Base-by-base conservation (phyloP, 306 rosid genomes). In the Ziziphus jujuba region DNA sequence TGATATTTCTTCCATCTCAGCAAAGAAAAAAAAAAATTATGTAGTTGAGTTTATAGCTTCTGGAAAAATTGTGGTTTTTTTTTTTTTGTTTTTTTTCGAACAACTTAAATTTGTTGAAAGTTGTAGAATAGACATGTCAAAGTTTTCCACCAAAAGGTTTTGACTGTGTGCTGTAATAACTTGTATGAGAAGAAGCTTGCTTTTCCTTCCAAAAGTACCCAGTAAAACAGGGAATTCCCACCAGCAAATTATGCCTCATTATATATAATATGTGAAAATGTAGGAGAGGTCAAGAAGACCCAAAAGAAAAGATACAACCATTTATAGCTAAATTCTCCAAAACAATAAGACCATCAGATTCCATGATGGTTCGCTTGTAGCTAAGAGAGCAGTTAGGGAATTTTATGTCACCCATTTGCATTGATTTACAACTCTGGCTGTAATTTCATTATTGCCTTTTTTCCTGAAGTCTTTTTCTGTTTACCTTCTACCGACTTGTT, bases 331-430 rank as follows among this genome's bases (percentile, higher is more conserved):
- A 83, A 48, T 5, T 64, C 67, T 64, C 59, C 79, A 52, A 61
- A 55, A 25, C 56, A 49, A 40, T 66, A 71, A 21, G 50, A 75
- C 0, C 45, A 38, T 61, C 64, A 57, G 72, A 80, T 71, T 85
- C 89, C 81, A 57, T 12, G 56, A 64, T 72, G 64, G 49, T 31
- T 58, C 85, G 65, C 89, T 83, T 79, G 14, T 76, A 72, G 90
- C 75, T 83, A 77, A 83, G 74, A 83, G 76, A 77, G 87, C 79
- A 69, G 89, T 85, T 88, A 73, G 62, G 63, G 70, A 20, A 65
- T 61, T 5, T 15, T 50, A 63, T 80, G 80, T 82, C 67, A 63
- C 66, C 52, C 61, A 60, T 65, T n/a, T 61, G 67, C 70, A 63
- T 74, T 75, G 80, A 70, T 84, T 68, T 65, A 51, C 56, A 78